Evolutionary conservation across 2,329 filamentous ascomycete species (phyloP).

Genomic region (Ascochyta viciae-villosae): DNA sequence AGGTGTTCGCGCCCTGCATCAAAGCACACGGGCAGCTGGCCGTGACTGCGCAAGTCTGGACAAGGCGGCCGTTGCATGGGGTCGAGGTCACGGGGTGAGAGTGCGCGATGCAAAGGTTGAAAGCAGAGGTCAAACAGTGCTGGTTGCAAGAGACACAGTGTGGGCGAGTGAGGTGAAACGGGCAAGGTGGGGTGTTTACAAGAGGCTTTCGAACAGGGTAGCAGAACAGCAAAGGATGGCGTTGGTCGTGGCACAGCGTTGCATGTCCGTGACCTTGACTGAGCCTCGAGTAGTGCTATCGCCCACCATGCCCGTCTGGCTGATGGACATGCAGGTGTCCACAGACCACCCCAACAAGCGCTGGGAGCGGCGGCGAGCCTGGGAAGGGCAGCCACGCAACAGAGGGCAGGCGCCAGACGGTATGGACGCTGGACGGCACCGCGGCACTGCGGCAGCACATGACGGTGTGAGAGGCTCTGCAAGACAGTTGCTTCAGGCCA

Average conservation of each 20-base stretch:
- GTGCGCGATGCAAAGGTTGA: background rate
- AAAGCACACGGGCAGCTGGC: conserved; percentile 2
- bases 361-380: background rate
- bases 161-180: conserved; percentile 27
- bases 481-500: conserved; percentile 1
- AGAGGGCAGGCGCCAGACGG: background rate
- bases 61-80: background rate
- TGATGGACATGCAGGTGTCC: conserved; percentile 8
- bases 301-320: background rate
- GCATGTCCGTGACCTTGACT: background rate
- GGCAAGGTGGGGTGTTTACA: conserved; percentile 10
- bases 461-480: conserved; percentile 2
- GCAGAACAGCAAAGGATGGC: background rate
- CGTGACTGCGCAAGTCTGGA: background rate
- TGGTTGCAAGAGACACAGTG: conserved; percentile 27
- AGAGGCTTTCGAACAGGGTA: background rate
- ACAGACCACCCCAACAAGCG: conserved; percentile 12
- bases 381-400: background rate
- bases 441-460: background rate
- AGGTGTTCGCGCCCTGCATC: conserved; percentile 15
- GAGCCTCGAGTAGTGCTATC: conserved; percentile 5
- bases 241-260: background rate
- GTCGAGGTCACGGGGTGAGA: background rate
- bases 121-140: conserved; percentile 17
- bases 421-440: background rate